These are phyloP conservation scores for Candida orba DNA, from an alignment of 805 yeast genomes.

Conservation along the genomic window DNA sequence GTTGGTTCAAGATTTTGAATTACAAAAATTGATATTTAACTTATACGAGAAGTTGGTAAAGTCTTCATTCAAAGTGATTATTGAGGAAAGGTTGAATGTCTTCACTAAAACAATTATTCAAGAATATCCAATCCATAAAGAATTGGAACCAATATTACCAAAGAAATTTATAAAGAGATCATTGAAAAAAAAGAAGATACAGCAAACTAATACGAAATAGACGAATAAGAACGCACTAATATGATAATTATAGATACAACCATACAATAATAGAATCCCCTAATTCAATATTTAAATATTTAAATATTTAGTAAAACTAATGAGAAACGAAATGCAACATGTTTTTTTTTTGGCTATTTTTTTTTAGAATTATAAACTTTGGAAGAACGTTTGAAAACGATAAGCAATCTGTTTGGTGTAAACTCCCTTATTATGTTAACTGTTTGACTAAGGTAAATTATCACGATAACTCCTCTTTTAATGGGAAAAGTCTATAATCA, in stretches of 20 bases:
- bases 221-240: no score
- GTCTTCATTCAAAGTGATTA: conserved; percentile 9
- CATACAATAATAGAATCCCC: no score
- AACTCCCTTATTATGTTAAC: no score
- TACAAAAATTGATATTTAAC: conserved; percentile 9
- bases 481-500: conserved; percentile 21
- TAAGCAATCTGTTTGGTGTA: no score
- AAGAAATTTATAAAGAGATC: not conserved
- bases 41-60: conserved; percentile 8
- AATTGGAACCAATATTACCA: no score
- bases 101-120: conserved; percentile 7
- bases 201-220: not conserved
- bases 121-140: not conserved
- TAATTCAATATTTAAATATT: not conserved
- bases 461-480: not conserved
- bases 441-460: not conserved
- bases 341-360: not conserved
- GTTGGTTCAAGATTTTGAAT: conserved; percentile 4
- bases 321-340: not conserved
- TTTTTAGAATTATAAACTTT: not conserved
- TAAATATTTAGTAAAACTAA: not conserved
- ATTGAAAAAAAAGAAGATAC: not conserved
- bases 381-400: not conserved
- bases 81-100: conserved; percentile 15
- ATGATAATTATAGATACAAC: no score